phyloP scores from a whole-genome alignment of 257 asterid genomes.

The Ilex aquifolium region DNA sequence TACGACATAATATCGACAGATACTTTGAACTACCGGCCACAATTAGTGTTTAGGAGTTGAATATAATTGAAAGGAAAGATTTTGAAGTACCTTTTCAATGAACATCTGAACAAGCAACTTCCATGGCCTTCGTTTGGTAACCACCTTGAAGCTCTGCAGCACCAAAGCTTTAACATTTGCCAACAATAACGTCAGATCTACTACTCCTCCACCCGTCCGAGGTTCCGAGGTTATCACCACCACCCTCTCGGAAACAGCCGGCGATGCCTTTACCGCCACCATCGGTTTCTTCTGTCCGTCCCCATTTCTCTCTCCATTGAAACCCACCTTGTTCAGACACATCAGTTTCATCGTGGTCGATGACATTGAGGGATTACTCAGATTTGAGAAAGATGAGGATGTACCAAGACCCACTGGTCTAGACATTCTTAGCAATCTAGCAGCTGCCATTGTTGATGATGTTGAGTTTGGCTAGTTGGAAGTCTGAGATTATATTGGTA shows the following conservation, averaged over 20 bases:
- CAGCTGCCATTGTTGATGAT: constrained; percentile 41
- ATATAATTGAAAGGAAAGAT: too few relatives aligned
- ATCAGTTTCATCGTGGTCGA: constrained; percentile 18
- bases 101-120: constrained; percentile 43
- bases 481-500: neutral
- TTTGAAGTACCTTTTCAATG: constrained; percentile 50
- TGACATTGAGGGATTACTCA: neutral
- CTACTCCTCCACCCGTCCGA: constrained; percentile 16
- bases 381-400: neutral
- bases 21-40: too few relatives aligned
- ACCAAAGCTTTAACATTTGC: constrained; percentile 19
- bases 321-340: constrained; percentile 23
- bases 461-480: neutral
- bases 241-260: constrained; percentile 11
- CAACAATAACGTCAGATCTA: constrained; percentile 26
- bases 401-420: constrained; percentile 17
- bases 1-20: too few relatives aligned
- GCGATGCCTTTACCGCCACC: constrained; percentile 29
- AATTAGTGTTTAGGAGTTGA: too few relatives aligned
- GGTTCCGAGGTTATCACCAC: constrained; percentile 27
- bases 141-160: constrained; percentile 21
- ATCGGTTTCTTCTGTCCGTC: constrained; percentile 22
- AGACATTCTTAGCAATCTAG: constrained; percentile 37
- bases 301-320: constrained; percentile 13
- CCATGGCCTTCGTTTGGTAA: constrained; percentile 30